Evolutionary conservation across 768 basidiomycete genomes (phyloP), one percentile per base, ranked within the genome.

Genomic region (Fomitopsis pulvina): DNA sequence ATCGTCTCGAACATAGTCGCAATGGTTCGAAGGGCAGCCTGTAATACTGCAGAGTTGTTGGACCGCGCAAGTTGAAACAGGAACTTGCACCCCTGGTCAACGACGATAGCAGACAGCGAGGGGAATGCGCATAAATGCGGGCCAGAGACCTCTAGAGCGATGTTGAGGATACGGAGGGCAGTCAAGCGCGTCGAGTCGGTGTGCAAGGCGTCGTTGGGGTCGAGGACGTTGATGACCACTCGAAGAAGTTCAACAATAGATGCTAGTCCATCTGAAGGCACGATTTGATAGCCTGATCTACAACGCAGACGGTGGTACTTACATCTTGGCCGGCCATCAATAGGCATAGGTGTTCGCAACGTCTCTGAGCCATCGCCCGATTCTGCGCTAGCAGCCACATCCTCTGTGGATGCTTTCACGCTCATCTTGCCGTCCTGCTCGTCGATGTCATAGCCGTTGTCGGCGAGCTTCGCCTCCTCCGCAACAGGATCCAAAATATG

Each of bases 21-120:
- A 54, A 91, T 88, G 1, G 88, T 85, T 22, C 95, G 85, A 24
- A 99, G 73, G 16, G 92, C 77, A 48, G 80, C 72, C 40, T 91
- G 83, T 9, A 97, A 76, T 44, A 99, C 79, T 41, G 77, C 74
- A 8, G 79, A 76, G 51, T 90, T 88, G 55, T 96, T 93, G 1
- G 92, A 93, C 29, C 94, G 81, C 20, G 92, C 93, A 29, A 99
- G 81, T 69, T 96, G 94, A 75, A 99, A 97, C 27, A 99, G 80
- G 62, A 87, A 93, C 70, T 95, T 94, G 76, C 95, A 98, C 0
- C 90, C 93, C 42, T 86, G 76, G 62, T 99, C 95, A 12, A 88
- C 69, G 28, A 97, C 73, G 48, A 97, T 81, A 24, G 76, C 72
- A 44, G 81, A 71, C 28, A 98, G 71, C 6, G 89, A 90, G 6